Evolutionary conservation across 495 filamentous ascomycete genomes (phyloP).

Genomic region (Neurospora terricola): DNA sequence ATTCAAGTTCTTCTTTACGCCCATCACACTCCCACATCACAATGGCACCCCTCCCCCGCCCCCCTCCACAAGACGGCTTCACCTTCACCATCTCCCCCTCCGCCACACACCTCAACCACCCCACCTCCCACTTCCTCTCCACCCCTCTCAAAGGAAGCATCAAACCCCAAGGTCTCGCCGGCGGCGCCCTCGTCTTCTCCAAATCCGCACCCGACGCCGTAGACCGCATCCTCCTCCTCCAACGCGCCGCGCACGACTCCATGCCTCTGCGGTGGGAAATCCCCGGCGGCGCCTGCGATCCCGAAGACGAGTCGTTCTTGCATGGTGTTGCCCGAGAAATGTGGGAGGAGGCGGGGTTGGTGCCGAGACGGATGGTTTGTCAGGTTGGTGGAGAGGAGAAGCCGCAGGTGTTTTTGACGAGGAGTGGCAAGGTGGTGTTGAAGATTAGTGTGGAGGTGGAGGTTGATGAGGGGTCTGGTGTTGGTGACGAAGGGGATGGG

Average conservation of each 20-base stretch:
- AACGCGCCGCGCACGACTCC: constrained; percentile 40
- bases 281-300: constrained; percentile 45
- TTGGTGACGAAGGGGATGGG: not conserved
- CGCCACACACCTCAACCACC: constrained; percentile 14
- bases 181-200: constrained; percentile 32
- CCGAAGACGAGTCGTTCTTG: constrained; percentile 37
- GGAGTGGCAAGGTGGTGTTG: constrained; percentile 21
- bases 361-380: constrained; percentile 23
- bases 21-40: not conserved
- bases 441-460: constrained; percentile 30
- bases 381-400: constrained; percentile 20
- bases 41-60: constrained; percentile 4
- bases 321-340: constrained; percentile 41
- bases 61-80: constrained; percentile 9
- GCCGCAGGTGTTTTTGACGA: constrained; percentile 25
- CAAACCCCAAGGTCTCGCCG: constrained; percentile 9
- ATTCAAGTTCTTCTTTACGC: too few species aligned
- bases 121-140: constrained; percentile 15
- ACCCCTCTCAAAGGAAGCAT: constrained; percentile 5
- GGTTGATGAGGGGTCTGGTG: constrained; percentile 14
- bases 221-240: constrained; percentile 36
- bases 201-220: not conserved
- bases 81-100: constrained; percentile 17
- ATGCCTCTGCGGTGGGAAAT: constrained; percentile 43
- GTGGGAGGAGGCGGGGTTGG: constrained; percentile 45